Evolutionary conservation across 2,329 filamentous ascomycete species (phyloP).

Genomic region (Colletotrichum sp.): DNA sequence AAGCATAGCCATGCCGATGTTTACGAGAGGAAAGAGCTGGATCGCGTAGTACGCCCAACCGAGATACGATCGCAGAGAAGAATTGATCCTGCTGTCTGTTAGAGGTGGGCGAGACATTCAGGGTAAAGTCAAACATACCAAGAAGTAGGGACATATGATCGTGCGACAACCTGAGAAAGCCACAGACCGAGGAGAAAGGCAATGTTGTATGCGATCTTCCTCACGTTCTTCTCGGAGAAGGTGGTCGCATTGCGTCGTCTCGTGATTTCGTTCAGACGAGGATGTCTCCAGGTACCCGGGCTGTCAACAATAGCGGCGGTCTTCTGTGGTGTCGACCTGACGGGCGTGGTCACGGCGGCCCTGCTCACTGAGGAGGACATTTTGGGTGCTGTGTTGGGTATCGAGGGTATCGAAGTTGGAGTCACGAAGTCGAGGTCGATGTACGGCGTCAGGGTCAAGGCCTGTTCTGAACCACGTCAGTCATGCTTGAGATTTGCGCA

Average conservation of each 20-base stretch:
- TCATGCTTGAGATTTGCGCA: background rate
- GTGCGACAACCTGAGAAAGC: constrained; percentile 37
- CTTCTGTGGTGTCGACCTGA: constrained; percentile 45
- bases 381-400: background rate
- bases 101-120: background rate
- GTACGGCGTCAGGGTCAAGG: constrained; percentile 8
- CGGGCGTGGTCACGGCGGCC: constrained; percentile 35
- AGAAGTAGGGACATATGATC: constrained; percentile 39
- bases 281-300: constrained; percentile 89
- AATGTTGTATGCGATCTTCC: constrained; percentile 72
- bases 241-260: constrained; percentile 77
- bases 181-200: constrained; percentile 48
- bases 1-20: constrained; percentile 72
- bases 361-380: constrained; percentile 35
- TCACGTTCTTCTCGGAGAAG: constrained; percentile 80
- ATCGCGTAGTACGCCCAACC: constrained; percentile 51
- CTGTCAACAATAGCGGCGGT: constrained; percentile 47
- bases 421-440: background rate
- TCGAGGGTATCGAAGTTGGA: background rate
- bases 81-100: constrained; percentile 4
- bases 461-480: constrained; percentile 9
- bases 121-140: constrained; percentile 38
- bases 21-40: constrained; percentile 68
- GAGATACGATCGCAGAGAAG: constrained; percentile 33
- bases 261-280: constrained; percentile 85